These are phyloP conservation scores for Lactarius sanguifluus DNA, from an alignment of 768 basidiomycete genomes.

Conservation along the genomic window DNA sequence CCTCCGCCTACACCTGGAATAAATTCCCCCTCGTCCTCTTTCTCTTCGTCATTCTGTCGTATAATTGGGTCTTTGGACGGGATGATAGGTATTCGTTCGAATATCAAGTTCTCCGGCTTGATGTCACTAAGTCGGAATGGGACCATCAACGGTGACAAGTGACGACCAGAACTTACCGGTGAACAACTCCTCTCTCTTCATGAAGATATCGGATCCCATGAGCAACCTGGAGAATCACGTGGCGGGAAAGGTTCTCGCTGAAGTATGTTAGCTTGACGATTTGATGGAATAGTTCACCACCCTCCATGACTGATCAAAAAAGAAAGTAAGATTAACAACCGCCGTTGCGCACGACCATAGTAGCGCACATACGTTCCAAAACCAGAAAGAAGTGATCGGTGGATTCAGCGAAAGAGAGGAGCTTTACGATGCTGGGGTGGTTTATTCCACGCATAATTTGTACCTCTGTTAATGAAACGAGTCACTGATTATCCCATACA, in stretches of 20 bases:
- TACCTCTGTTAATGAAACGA: slow-evolving; percentile 63
- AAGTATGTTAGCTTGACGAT: slow-evolving; percentile 99
- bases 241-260: slow-evolving; percentile 93
- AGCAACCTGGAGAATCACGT: slow-evolving; percentile 95
- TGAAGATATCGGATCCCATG: slow-evolving; percentile 94
- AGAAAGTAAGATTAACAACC: slow-evolving; percentile 21
- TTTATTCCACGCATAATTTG: slow-evolving; percentile 97
- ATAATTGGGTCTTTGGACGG: slow-evolving; percentile 74
- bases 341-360: slow-evolving; percentile 1
- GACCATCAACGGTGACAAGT: background rate
- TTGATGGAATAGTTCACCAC: slow-evolving; percentile 97
- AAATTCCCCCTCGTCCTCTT: slow-evolving; percentile 98
- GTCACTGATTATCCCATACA: background rate
- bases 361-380: slow-evolving; percentile 68
- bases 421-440: slow-evolving; percentile 91
- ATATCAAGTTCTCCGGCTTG: slow-evolving; percentile 96
- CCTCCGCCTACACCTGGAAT: slow-evolving; percentile 90
- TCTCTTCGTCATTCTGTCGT: slow-evolving; percentile 95
- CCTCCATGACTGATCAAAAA: slow-evolving; percentile 76
- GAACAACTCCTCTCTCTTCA: slow-evolving; percentile 96
- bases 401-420: slow-evolving; percentile 90
- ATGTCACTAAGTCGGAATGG: slow-evolving; percentile 61
- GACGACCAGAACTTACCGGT: slow-evolving; percentile 52
- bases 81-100: slow-evolving; percentile 87
- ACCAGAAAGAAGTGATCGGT: slow-evolving; percentile 92